Evolutionary conservation across 192 early-diverging fungal species (phyloP).

Genomic region (Coemansia sp.): DNA sequence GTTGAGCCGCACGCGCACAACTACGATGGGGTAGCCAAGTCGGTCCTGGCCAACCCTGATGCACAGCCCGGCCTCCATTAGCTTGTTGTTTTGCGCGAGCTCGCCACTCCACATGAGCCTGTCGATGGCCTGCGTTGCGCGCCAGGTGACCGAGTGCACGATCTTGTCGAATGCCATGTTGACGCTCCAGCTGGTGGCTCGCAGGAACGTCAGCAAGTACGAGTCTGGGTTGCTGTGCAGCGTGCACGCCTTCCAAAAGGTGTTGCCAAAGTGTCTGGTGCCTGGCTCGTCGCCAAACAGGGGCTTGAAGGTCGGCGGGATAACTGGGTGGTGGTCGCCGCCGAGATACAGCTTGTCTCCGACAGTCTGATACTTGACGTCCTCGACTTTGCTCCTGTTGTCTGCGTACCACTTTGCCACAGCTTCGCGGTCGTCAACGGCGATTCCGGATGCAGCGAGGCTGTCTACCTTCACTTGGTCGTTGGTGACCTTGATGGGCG

Average conservation of each 20-base stretch:
- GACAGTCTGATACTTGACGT: slow-evolving; percentile 30
- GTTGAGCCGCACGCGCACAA: slow-evolving; percentile 30
- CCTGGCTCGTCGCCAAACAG: slow-evolving; percentile 26
- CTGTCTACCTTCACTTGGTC: slow-evolving; percentile 9
- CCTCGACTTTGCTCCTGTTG: slow-evolving; percentile 14
- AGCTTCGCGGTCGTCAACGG: background rate
- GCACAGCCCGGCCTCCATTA: slow-evolving; percentile 52
- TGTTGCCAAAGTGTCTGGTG: slow-evolving; percentile 22
- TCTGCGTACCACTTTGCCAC: slow-evolving; percentile 35
- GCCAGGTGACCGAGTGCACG: slow-evolving; percentile 69
- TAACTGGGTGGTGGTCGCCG: slow-evolving; percentile 15
- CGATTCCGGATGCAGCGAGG: slow-evolving; percentile 1
- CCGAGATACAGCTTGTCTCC: slow-evolving; percentile 37
- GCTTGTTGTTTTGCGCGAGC: slow-evolving; percentile 36
- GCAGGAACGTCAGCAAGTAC: slow-evolving; percentile 71
- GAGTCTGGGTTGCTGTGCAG: slow-evolving; percentile 64
- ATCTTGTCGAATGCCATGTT: slow-evolving; percentile 68
- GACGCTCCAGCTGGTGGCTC: slow-evolving; percentile 81
- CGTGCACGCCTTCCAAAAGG: slow-evolving; percentile 45
- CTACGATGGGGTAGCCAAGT: slow-evolving; percentile 52
- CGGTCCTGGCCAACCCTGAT: slow-evolving; percentile 54
- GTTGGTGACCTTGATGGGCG: slow-evolving; percentile 34
- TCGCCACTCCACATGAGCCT: slow-evolving; percentile 65
- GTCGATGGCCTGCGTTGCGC: slow-evolving; percentile 61
- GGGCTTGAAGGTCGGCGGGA: slow-evolving; percentile 31